Evolutionary conservation across 2,329 filamentous ascomycete genomes (phyloP).

Genomic region (Incumbomyces lentus): DNA sequence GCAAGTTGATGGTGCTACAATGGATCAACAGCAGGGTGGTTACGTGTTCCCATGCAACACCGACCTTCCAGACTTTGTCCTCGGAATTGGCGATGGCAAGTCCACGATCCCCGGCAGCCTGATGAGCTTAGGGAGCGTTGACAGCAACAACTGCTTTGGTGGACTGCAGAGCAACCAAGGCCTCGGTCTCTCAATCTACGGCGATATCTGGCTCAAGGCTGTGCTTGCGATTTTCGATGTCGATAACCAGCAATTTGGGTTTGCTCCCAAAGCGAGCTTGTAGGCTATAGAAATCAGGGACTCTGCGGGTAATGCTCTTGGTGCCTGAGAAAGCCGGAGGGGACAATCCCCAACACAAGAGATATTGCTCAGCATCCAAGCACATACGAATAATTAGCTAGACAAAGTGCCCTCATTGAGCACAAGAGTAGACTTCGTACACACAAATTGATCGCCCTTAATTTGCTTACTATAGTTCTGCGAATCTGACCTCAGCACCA

Average conservation of each 20-base stretch:
- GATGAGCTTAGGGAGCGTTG: conserved; percentile 36
- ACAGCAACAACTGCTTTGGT: conserved; percentile 50
- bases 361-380: too few species aligned
- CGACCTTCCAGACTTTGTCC: conserved; percentile 43
- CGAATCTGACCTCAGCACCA: too few species aligned
- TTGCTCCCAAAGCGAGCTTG: conserved; percentile 13
- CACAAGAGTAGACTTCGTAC: too few species aligned
- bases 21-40: conserved; percentile 16
- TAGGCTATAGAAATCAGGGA: conserved; percentile 3
- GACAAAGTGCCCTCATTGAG: too few species aligned
- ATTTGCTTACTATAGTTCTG: too few species aligned
- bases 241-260: conserved; percentile 17
- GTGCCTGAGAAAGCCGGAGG: too few species aligned
- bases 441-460: too few species aligned
- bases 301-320: too few species aligned
- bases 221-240: conserved; percentile 63
- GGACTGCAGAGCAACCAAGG: conserved; percentile 57
- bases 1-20: conserved; percentile 40
- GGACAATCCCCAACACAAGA: too few species aligned
- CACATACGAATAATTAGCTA: too few species aligned
- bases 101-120: conserved; percentile 44
- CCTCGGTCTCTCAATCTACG: conserved; percentile 59
- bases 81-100: conserved; percentile 40
- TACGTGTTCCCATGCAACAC: conserved; percentile 39
- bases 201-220: conserved; percentile 69